Base-by-base conservation (phyloP, 495 filamentous ascomycete species). In the Aspergillus heteromorphus region DNA sequence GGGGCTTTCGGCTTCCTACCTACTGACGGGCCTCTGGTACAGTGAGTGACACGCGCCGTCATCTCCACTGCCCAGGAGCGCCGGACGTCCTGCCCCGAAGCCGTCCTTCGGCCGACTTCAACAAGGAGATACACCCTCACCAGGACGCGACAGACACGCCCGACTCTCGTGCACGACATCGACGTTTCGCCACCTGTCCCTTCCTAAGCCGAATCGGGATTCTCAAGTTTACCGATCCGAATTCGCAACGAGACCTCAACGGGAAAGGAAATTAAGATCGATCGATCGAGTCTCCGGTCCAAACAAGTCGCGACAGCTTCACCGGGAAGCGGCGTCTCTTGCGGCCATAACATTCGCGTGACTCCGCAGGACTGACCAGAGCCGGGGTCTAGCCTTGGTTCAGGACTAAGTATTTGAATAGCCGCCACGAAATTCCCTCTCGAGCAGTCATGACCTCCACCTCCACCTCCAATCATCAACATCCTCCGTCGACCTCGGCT, bases 401-500 rank as follows among this genome's bases (percentile, higher is more conserved):
- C 7, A 3, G 23, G 23, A 27, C 23, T 3, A 27, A 27, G 3
- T 27, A 27, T 27, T 27, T 27, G 23, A 7, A 27, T 27, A 27
- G 23, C 7, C 23, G 23, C 1, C 1, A 29, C 18, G 19, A 8
- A 16, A 30, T 16, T 29, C 3, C 7, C 7, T 11, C 21, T 47
- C 13, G 21, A 23, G 40, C 40, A 54, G 48, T 41, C 48, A 74
- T 72, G 63, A 66, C 66, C 18, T 72, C 71, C 20, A 61, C 56
- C 6, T 65, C 71, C 0, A 43, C 58, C n/a, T 56, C 64, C n/a
- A 68, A 65, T 11, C 61, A 58, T 40, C 69, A 73, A 53, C 62
- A 70, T 38, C 65, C 62, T n/a, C 54, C 61, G 11, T 48, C 68
- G 10, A 62, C 65, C n/a, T 66, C 70, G 6, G 55, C 66, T 13